Evolutionary conservation across 768 basidiomycete genomes (phyloP).

Genomic region (Tricholoma furcatifolium): DNA sequence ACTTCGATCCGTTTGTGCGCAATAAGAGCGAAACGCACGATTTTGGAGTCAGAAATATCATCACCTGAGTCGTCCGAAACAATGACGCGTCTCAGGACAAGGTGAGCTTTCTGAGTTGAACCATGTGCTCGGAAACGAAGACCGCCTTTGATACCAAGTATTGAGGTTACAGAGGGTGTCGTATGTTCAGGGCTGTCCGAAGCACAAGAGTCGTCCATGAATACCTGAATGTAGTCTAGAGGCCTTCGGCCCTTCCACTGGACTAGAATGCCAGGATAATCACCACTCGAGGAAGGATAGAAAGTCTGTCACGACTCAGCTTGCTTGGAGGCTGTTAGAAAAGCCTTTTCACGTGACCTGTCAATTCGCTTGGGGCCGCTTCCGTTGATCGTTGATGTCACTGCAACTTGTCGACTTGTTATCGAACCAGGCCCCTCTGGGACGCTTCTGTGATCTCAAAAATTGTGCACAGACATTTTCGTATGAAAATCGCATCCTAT

Average conservation of each 20-base stretch:
- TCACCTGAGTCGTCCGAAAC: conserved; percentile 43
- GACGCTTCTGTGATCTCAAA: too few species aligned
- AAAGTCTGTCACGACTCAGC: conserved; percentile 1
- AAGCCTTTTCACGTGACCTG: conserved; percentile 13
- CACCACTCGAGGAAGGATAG: conserved; percentile 8
- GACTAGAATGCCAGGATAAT: conserved; percentile 9
- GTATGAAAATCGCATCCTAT: too few species aligned
- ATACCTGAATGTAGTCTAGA: conserved; percentile 6
- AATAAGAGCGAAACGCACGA: conserved; percentile 62
- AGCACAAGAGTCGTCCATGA: conserved; percentile 39
- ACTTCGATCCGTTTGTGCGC: conserved; percentile 70
- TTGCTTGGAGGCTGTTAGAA: not conserved
- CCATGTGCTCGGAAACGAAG: conserved; percentile 69
- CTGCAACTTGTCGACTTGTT: too few species aligned
- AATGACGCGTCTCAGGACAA: conserved; percentile 63
- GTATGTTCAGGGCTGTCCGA: conserved; percentile 30
- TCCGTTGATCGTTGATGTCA: too few species aligned
- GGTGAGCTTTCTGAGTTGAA: conserved; percentile 65
- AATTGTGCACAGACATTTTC: too few species aligned
- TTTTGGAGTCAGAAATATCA: conserved; percentile 33
- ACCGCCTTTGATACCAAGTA: conserved; percentile 60
- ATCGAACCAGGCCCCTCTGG: too few species aligned
- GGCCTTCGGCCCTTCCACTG: conserved; percentile 7
- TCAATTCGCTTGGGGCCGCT: not conserved
- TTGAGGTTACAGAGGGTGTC: conserved; percentile 41